phyloP scores from a whole-genome alignment of 1,284 basidiomycete species.

The Leccinum ponderosum region DNA sequence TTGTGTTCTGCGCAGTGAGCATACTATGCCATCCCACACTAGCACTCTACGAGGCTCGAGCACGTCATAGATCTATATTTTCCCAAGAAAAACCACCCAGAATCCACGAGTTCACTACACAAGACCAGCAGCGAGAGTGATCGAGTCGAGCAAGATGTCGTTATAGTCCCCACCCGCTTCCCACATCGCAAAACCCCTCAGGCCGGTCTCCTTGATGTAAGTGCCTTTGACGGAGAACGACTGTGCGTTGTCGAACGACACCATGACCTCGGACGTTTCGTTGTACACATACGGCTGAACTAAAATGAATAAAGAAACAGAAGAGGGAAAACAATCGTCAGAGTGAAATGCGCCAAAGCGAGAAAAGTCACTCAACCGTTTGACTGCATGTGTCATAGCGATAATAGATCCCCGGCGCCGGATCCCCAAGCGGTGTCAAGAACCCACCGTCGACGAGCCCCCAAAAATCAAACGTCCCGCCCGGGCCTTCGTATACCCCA shows the following conservation, averaged over 20 bases:
- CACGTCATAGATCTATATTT: not conserved
- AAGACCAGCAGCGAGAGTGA: slow-evolving; percentile 35
- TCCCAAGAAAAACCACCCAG: not conserved
- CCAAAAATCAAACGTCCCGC: slow-evolving; percentile 44
- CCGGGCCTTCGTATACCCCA: slow-evolving; percentile 35
- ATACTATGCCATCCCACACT: not conserved
- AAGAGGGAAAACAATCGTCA: not conserved
- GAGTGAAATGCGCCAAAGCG: no score
- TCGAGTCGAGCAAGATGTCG: slow-evolving; percentile 51
- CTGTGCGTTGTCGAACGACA: slow-evolving; percentile 37
- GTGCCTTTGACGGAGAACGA: slow-evolving; percentile 58
- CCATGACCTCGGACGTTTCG: slow-evolving; percentile 35
- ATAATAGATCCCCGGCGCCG: slow-evolving; percentile 36
- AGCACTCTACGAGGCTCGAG: not conserved
- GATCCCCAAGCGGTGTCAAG: slow-evolving; percentile 39
- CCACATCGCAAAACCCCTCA: slow-evolving; percentile 58
- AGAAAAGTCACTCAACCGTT: not conserved
- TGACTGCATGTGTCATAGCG: slow-evolving; percentile 1
- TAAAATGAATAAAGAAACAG: not conserved
- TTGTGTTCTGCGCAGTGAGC: no score
- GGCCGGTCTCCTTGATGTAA: slow-evolving; percentile 44
- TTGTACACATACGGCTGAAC: slow-evolving; percentile 47
- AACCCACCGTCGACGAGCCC: slow-evolving; percentile 44
- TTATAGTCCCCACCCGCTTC: slow-evolving; percentile 55
- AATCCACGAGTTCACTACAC: not conserved